Percentiles rank a stretch among this genome's conserved stretches.
Conservation (phyloP, 2,329 filamentous ascomycete species). For the Shiraia sp. region DNA sequence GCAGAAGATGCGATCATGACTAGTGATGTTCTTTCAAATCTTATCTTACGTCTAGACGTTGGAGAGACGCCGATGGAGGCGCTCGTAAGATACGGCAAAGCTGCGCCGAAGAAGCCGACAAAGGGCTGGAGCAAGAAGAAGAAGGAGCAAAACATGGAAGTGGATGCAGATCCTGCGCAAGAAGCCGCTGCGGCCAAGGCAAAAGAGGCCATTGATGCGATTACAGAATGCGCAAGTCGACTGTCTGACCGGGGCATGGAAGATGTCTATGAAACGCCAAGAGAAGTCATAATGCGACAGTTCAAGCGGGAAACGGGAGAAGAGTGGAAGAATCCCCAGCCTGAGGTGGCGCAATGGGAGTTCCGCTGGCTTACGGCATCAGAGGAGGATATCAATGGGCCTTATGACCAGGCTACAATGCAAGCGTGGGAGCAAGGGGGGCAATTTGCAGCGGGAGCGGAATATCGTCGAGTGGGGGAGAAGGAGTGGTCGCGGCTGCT, state of each 20-base stretch:
- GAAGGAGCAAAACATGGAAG: conserved; percentile 65
- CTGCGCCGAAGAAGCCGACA: conserved; percentile 54
- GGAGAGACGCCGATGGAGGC: conserved; percentile 90
- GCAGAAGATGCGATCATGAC: conserved; percentile 76
- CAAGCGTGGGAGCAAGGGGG: conserved; percentile 87
- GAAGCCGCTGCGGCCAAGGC: conserved; percentile 72
- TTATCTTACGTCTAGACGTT: conserved; percentile 75
- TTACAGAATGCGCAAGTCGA: conserved; percentile 89
- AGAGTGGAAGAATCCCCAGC: conserved; percentile 68
- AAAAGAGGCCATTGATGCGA: conserved; percentile 73
- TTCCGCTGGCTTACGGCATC: conserved; percentile 90
- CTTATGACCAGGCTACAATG: conserved; percentile 86
- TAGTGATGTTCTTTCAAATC: conserved; percentile 70
- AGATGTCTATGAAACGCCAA: conserved; percentile 89
- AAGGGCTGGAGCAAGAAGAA: conserved; percentile 52
- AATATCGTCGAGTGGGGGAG: conserved; percentile 50
- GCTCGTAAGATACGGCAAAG: conserved; percentile 75
- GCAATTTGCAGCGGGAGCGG: conserved; percentile 89
- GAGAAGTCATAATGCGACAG: conserved; percentile 80
- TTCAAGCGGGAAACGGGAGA: conserved; percentile 86
- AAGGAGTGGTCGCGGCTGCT: conserved; percentile 49
- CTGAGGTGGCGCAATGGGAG: conserved; percentile 69
- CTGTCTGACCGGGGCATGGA: conserved; percentile 79
- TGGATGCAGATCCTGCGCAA: conserved; percentile 62
- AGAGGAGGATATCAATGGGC: conserved; percentile 80